Base-by-base conservation (phyloP, 768 basidiomycete genomes). In the Gyrodon lividus region DNA sequence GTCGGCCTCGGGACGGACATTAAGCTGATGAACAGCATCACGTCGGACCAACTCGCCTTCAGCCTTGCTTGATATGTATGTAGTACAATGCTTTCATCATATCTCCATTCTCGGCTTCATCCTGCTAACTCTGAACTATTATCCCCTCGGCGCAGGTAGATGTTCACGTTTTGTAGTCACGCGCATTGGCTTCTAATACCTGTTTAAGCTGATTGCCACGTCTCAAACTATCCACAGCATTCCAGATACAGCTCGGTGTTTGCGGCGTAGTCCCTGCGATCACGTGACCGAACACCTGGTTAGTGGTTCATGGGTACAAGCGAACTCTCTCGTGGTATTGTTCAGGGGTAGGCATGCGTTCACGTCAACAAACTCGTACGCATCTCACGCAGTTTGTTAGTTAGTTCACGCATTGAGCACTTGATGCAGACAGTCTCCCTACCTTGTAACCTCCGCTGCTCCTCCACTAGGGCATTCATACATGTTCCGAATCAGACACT, bases 81-180 rank as follows among this genome's bases (percentile, higher is more conserved):
- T 34, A 5, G 7, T 8, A 26, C 24, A 26, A 6, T 8, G 8
- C 24, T 16, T 16, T 43, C 46, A 44, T 44, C 43, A 50, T 24
- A 50, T 45, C 52, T 44, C 31, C 54, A 53, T 44, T 39, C 38
- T 9, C 23, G 14, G 33, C 24, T 38, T 22, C 46, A 17, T n/a
- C 34, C 26, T 14, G 41, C 12, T 10, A 55, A 55, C 53, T 47
- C 54, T 55, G 24, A 26, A 46, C 42, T 34, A 6, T 31, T 50
- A 39, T 26, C 24, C 38, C 54, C 40, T 57, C 45, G 55, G 55
- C 48, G 17, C 41, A 49, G 38, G 43, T 44, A 51, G 22, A 39
- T 5, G 16, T 14, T 12, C 10, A 20, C 20, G 35, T 40, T 10
- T 20, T 45, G 19, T 38, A 20, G 41, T 56, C 55, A 50, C 55